Percentiles rank a stretch among this genome's conserved stretches.
Evolutionary conservation across 345 rosid species (phyloP).

Genomic region (Salix koriyanagi): DNA sequence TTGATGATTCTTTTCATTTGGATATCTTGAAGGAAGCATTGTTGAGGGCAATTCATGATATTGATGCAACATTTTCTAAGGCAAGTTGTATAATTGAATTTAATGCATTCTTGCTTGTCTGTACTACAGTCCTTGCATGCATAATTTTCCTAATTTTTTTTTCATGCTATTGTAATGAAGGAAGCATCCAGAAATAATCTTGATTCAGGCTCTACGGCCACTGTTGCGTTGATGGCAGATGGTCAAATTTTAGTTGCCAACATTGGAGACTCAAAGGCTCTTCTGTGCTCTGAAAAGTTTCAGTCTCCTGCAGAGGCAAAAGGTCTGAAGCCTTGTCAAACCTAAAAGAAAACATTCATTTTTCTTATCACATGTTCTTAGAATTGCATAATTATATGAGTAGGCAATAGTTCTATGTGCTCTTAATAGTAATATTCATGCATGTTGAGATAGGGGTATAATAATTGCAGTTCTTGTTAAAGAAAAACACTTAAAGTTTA

Average conservation of each 20-base stretch:
- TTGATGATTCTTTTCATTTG: constrained; percentile 67
- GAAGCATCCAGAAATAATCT: constrained; percentile 65
- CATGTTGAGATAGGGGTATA: constrained; percentile 1
- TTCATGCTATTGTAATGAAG: constrained; percentile 32
- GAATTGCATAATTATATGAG: background rate
- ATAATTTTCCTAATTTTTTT: background rate
- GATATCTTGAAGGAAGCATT: constrained; percentile 83
- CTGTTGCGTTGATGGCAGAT: constrained; percentile 70
- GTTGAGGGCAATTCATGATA: constrained; percentile 78
- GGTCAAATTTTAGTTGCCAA: constrained; percentile 80
- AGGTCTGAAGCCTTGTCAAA: constrained; percentile 44
- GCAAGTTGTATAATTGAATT: constrained; percentile 27
- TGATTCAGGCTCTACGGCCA: constrained; percentile 78
- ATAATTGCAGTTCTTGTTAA: background rate
- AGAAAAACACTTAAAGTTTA: constrained; percentile 1
- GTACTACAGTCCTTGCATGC: background rate
- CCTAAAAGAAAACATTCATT: background rate
- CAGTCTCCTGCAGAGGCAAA: constrained; percentile 74
- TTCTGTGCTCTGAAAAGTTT: constrained; percentile 79
- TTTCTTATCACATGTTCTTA: background rate
- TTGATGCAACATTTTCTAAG: constrained; percentile 80
- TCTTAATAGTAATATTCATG: background rate
- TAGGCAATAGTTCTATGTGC: background rate
- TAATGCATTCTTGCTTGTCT: background rate
- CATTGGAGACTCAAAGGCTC: constrained; percentile 91